Evolutionary conservation across 352 stramenopile species (phyloP).

Genomic region (Phytophthora foliorum): DNA sequence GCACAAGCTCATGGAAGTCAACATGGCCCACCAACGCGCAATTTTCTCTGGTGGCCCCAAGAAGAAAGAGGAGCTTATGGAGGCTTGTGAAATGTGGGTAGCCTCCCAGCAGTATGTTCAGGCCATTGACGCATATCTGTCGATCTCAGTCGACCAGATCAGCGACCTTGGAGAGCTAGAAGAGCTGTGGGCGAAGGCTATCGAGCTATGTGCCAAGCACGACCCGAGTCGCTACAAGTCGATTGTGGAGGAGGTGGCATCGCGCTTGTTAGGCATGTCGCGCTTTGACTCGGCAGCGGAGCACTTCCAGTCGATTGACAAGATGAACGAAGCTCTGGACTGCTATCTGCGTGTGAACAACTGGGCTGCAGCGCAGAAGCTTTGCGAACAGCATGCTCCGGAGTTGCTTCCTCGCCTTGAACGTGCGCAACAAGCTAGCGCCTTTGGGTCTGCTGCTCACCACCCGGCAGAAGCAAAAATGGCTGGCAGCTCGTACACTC

Average conservation of each 20-base stretch:
- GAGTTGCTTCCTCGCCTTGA: conserved; percentile 85
- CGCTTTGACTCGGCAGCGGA: conserved; percentile 90
- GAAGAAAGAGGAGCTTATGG: conserved; percentile 84
- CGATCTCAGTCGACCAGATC: conserved; percentile 78
- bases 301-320: conserved; percentile 91
- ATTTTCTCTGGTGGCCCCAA: conserved; percentile 83
- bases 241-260: conserved; percentile 91
- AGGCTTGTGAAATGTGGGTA: conserved; percentile 91
- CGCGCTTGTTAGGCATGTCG: conserved; percentile 81
- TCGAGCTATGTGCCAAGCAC: conserved; percentile 91
- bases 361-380: conserved; percentile 76
- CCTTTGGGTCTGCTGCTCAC: conserved; percentile 65
- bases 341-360: conserved; percentile 87
- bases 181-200: conserved; percentile 90
- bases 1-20: conserved; percentile 93
- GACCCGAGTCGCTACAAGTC: conserved; percentile 89
- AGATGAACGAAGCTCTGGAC: conserved; percentile 94
- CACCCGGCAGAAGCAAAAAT: conserved; percentile 65
- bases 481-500: conserved; percentile 54
- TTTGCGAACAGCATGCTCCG: conserved; percentile 83
- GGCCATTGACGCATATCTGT: conserved; percentile 94
- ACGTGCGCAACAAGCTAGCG: conserved; percentile 83
- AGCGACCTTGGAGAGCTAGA: conserved; percentile 79
- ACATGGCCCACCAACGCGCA: conserved; percentile 84
- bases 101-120: conserved; percentile 90